These are phyloP conservation scores for Dysphania ambrosioides DNA, from an alignment of 148 eudicot species.

Conservation along the genomic window DNA sequence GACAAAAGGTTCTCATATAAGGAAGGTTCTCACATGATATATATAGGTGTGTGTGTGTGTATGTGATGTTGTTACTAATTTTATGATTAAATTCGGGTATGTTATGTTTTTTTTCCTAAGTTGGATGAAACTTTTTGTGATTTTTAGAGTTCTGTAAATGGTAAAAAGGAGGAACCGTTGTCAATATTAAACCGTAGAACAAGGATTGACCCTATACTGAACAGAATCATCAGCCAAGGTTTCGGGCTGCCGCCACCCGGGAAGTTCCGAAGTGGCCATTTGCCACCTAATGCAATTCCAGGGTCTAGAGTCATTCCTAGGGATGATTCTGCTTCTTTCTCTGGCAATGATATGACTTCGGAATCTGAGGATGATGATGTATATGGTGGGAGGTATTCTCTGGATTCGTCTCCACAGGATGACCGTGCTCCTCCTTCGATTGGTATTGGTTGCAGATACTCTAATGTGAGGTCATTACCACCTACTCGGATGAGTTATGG, in stretches of 20 bases:
- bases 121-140: not conserved
- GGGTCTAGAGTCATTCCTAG: slow-evolving; percentile 44
- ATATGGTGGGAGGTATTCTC: slow-evolving; percentile 68
- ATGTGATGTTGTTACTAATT: no score
- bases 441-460: slow-evolving; percentile 28
- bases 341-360: slow-evolving; percentile 51
- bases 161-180: slow-evolving; percentile 42
- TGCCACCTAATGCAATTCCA: slow-evolving; percentile 53
- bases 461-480: slow-evolving; percentile 30
- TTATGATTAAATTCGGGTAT: not conserved
- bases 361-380: slow-evolving; percentile 66
- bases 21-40: no score
- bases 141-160: slow-evolving; percentile 47
- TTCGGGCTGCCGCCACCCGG: slow-evolving; percentile 67
- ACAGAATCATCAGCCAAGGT: slow-evolving; percentile 33
- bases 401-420: slow-evolving; percentile 80
- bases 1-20: no score
- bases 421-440: slow-evolving; percentile 37
- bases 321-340: slow-evolving; percentile 46
- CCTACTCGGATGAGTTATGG: slow-evolving; percentile 37
- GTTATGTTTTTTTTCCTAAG: not conserved
- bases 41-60: no score
- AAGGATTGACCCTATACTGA: slow-evolving; percentile 45
- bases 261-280: slow-evolving; percentile 60
- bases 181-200: slow-evolving; percentile 40